Conservation (phyloP, 148 eudicot genomes). For the Hydrangea macrophylla region DNA sequence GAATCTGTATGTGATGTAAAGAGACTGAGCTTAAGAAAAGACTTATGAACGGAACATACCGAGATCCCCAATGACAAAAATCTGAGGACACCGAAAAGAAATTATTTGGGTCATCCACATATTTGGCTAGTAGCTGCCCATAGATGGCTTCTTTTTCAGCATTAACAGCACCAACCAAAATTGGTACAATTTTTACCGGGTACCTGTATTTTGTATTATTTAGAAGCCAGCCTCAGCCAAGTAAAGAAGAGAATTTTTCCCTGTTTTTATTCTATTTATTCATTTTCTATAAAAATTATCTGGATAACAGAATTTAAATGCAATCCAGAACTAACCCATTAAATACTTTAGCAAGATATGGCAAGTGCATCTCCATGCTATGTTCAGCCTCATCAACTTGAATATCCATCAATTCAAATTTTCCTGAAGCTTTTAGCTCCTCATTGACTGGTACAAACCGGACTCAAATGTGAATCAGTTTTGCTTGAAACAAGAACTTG, state of each 20-base stretch:
- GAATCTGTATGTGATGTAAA: not conserved
- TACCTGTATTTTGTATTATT: conserved; percentile 38
- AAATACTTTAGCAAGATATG: conserved; percentile 95
- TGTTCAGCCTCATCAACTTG: conserved; percentile 94
- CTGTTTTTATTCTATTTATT: too few relatives aligned
- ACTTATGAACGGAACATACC: conserved; percentile 43
- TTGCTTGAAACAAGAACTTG: too few relatives aligned
- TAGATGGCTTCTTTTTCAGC: conserved; percentile 78
- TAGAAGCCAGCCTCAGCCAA: conserved; percentile 17
- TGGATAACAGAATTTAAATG: too few relatives aligned
- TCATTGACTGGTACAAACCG: conserved; percentile 43
- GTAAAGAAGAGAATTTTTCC: not conserved
- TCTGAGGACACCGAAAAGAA: conserved; percentile 97
- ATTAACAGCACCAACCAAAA: conserved; percentile 83
- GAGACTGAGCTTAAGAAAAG: not conserved
- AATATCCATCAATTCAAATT: conserved; percentile 84
- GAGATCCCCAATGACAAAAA: conserved; percentile 98
- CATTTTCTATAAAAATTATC: too few relatives aligned
- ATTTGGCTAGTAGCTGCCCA: conserved; percentile 75
- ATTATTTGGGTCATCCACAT: conserved; percentile 86
- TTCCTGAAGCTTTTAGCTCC: conserved; percentile 83
- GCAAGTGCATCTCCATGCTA: conserved; percentile 99
- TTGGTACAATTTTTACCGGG: conserved; percentile 81
- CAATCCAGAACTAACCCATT: conserved; percentile 56
- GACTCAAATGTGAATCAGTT: not conserved